Evolutionary conservation across 352 stramenopile genomes (phyloP).

Genomic region (Phytophthora pluvialis): DNA sequence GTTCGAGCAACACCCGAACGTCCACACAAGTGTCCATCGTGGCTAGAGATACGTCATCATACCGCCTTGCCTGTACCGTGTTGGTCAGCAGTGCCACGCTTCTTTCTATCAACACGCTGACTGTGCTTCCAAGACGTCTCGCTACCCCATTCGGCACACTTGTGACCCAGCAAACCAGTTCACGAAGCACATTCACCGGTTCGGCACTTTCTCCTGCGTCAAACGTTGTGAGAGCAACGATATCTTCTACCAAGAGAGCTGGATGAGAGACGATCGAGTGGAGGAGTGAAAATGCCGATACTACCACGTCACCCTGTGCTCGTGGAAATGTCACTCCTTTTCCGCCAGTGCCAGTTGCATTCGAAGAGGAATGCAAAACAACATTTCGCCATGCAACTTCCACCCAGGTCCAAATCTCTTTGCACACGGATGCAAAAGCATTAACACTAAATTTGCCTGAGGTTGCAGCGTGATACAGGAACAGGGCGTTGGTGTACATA

Average conservation of each 20-base stretch:
- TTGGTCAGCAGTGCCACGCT: conserved; percentile 7
- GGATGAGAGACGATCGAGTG: conserved; percentile 22
- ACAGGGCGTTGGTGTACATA: conserved; percentile 33
- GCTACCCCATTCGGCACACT: background rate
- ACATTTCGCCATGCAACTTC: conserved; percentile 21
- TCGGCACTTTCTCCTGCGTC: background rate
- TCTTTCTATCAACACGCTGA: conserved; percentile 12
- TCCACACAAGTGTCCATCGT: conserved; percentile 22
- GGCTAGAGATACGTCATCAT: conserved; percentile 20
- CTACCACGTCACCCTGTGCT: conserved; percentile 20
- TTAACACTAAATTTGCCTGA: background rate
- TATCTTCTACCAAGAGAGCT: conserved; percentile 22
- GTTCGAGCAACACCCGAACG: conserved; percentile 2
- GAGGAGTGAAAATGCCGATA: conserved; percentile 17
- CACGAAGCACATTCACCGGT: conserved; percentile 12
- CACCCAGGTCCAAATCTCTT: conserved; percentile 41
- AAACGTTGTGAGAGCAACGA: conserved; percentile 26
- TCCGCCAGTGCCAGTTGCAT: background rate
- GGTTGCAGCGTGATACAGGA: conserved; percentile 24
- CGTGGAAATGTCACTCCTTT: background rate
- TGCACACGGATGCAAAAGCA: conserved; percentile 26
- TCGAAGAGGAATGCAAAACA: background rate
- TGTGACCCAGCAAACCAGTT: conserved; percentile 18
- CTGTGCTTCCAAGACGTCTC: background rate
- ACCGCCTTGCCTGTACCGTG: conserved; percentile 7